Conservation (phyloP, 305 asterid genomes). For the Fraxinus paxiana region DNA sequence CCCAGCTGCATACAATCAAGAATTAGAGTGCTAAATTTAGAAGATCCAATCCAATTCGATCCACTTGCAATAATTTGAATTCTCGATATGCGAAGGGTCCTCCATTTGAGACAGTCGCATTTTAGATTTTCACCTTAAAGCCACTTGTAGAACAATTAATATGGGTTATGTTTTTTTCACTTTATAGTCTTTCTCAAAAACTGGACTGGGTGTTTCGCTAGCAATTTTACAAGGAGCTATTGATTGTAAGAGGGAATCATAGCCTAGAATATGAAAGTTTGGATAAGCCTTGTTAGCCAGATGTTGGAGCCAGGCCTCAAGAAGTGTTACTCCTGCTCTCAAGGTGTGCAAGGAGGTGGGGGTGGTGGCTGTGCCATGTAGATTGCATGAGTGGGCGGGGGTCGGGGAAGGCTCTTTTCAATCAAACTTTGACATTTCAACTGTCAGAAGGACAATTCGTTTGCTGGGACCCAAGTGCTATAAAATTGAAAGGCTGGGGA, state of each 20-base stretch:
- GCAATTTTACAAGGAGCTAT: not conserved
- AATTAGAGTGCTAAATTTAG: not conserved
- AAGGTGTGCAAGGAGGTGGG: not conserved
- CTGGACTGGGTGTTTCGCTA: not conserved
- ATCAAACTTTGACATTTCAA: not conserved
- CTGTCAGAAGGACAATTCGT: not conserved
- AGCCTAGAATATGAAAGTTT: not conserved
- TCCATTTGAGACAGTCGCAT: not conserved
- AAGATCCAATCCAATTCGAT: not conserved
- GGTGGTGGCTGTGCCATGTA: not conserved
- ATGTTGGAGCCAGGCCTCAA: not conserved
- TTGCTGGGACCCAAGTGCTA: not conserved
- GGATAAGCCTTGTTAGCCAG: not conserved
- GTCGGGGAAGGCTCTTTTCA: not conserved
- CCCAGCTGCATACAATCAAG: not conserved
- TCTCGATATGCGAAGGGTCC: not conserved
- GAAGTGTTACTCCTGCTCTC: not conserved
- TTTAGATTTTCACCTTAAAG: not conserved
- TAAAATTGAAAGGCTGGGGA: not conserved
- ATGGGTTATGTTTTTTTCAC: not conserved
- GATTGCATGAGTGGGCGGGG: not conserved
- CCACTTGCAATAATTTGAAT: not conserved
- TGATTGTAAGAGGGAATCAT: not conserved
- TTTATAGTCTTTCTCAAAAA: not conserved
- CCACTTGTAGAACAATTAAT: not conserved